A percentile compares a stretch with the other conserved stretches of the same genome.
Evolutionary conservation across 2,329 filamentous ascomycete genomes (phyloP).

Genomic region (Colletotrichum sp.): DNA sequence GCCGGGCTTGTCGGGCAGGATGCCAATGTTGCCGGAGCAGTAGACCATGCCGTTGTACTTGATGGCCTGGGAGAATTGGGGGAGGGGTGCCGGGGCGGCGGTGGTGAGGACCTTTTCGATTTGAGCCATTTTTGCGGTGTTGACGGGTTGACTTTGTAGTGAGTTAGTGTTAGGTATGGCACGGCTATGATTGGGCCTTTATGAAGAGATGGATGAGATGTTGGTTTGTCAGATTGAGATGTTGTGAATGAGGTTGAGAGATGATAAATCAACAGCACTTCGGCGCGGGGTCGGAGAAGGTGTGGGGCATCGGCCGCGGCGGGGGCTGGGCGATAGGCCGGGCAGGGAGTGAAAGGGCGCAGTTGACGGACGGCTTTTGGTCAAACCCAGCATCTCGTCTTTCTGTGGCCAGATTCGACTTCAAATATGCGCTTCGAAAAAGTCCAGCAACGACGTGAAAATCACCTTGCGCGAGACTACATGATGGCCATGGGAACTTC

Average conservation of each 20-base stretch:
- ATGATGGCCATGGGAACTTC: no score
- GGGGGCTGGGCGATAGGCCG: not conserved
- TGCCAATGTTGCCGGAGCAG: constrained; percentile 67
- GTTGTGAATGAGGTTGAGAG: not conserved
- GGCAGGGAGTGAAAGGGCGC: not conserved
- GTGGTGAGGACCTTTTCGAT: constrained; percentile 24
- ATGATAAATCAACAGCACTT: not conserved
- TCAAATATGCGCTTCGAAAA: not conserved
- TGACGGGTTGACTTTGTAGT: not conserved
- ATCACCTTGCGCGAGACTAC: no score
- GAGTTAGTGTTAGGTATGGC: no score
- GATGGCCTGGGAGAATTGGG: constrained; percentile 65
- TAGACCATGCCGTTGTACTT: constrained; percentile 71
- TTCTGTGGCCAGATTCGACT: no score
- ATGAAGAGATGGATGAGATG: not conserved
- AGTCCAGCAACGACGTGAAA: no score
- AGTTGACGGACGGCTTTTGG: not conserved
- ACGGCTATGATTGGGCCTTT: not conserved
- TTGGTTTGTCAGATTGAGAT: not conserved
- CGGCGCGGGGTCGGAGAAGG: constrained; percentile 12
- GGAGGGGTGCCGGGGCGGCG: constrained; percentile 43
- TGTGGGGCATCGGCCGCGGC: not conserved
- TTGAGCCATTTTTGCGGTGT: not conserved
- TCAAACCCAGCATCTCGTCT: no score
- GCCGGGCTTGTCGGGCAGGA: constrained; percentile 47